Percentiles rank a stretch among this genome's conserved stretches.
Conservation (phyloP, 225 moss, liverwort and hornwort genomes). For the Climacium dendroides region DNA sequence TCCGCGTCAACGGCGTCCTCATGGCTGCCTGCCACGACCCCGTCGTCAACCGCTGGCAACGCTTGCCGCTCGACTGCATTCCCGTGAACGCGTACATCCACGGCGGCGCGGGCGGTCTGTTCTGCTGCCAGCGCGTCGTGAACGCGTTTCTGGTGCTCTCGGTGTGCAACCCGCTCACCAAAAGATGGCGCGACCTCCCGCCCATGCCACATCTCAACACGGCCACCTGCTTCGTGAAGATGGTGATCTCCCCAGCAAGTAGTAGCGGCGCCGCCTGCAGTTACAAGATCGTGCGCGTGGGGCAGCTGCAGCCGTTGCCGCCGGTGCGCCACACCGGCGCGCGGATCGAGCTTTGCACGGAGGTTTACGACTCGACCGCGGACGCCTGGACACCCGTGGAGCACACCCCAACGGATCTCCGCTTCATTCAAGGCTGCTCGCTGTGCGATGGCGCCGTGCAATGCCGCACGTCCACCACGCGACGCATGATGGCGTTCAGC, state of each 20-base stretch:
- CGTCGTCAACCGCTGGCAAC: constrained; percentile 36
- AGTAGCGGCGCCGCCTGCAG: not conserved
- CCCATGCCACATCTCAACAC: constrained; percentile 52
- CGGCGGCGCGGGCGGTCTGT: constrained; percentile 32
- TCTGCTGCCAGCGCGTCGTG: constrained; percentile 51
- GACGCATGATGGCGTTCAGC: constrained; percentile 38
- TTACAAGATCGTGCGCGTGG: constrained; percentile 40
- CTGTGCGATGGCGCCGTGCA: constrained; percentile 35
- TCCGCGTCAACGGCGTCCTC: constrained; percentile 40
- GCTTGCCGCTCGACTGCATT: constrained; percentile 39
- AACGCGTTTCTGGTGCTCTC: constrained; percentile 42
- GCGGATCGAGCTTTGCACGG: constrained; percentile 42
- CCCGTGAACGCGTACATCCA: constrained; percentile 54
- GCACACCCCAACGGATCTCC: constrained; percentile 34
- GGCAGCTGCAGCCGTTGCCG: constrained; percentile 38
- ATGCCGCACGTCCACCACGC: constrained; percentile 45
- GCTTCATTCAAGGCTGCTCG: constrained; percentile 41
- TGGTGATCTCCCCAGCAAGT: not conserved
- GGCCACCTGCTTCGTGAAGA: constrained; percentile 45
- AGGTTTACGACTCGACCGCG: constrained; percentile 23
- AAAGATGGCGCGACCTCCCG: constrained; percentile 45
- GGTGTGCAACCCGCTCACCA: constrained; percentile 42
- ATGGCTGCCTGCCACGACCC: constrained; percentile 56
- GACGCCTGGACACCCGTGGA: constrained; percentile 24
- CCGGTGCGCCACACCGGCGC: constrained; percentile 40